Evolutionary conservation across 2,329 filamentous ascomycete genomes (phyloP).

Genomic region (Hypoxylon sp.): DNA sequence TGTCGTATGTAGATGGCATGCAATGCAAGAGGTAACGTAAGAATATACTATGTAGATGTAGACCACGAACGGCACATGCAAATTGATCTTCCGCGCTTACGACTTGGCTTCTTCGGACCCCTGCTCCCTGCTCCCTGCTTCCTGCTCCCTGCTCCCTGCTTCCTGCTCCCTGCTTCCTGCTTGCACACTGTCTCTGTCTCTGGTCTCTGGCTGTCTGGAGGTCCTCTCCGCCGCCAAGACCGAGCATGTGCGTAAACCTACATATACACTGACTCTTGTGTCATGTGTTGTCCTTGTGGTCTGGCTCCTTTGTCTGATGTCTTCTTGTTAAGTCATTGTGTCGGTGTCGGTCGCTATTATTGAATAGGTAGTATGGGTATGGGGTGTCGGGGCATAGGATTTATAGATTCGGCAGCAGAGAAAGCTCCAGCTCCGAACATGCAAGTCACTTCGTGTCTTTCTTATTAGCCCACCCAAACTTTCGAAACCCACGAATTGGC

Average conservation of each 20-base stretch:
- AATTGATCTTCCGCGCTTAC: conserved; percentile 7
- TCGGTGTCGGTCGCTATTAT: neutral
- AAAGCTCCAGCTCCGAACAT: neutral
- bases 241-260: neutral
- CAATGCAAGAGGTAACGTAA: neutral
- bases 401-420: neutral
- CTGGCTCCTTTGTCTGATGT: neutral
- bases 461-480: neutral
- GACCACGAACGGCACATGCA: conserved; percentile 6
- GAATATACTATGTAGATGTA: neutral
- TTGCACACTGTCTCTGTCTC: neutral
- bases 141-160: neutral
- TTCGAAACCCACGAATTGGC: neutral
- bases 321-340: neutral
- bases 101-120: neutral
- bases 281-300: neutral
- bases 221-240: neutral
- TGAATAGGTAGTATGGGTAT: neutral
- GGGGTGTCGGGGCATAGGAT: neutral
- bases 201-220: neutral
- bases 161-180: neutral
- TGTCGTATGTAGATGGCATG: neutral
- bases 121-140: neutral
- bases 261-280: neutral
- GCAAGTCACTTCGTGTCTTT: neutral